Conservation (phyloP, 2,329 filamentous ascomycete species). For the Xenosphaeropsis pyriputrescens region DNA sequence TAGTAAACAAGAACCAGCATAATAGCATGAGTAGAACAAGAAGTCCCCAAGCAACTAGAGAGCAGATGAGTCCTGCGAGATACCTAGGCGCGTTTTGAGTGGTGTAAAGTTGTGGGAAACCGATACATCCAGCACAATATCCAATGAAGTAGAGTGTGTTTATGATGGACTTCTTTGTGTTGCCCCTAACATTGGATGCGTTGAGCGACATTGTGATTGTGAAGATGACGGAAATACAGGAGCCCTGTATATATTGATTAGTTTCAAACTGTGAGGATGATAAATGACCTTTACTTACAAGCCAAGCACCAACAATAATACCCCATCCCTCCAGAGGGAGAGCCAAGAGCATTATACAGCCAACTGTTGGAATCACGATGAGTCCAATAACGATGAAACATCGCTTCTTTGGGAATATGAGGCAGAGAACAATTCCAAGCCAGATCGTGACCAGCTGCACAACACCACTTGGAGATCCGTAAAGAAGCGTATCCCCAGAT, state of each 20-base stretch:
- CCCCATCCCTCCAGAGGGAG: constrained; percentile 29
- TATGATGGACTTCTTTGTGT: constrained; percentile 55
- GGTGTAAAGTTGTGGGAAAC: constrained; percentile 50
- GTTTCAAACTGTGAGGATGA: constrained; percentile 26
- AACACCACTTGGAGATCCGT: constrained; percentile 27
- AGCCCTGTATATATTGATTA: constrained; percentile 35
- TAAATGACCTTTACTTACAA: constrained; percentile 36
- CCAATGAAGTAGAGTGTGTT: constrained; percentile 52
- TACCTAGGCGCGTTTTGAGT: constrained; percentile 44
- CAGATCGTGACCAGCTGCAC: constrained; percentile 46
- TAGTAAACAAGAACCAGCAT: too few relatives aligned
- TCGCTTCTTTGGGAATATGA: constrained; percentile 37
- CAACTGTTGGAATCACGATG: constrained; percentile 28
- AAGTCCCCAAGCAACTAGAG: too few relatives aligned
- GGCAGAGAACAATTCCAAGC: constrained; percentile 37
- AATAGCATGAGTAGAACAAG: too few relatives aligned
- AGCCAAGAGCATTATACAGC: constrained; percentile 36
- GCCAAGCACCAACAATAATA: constrained; percentile 31
- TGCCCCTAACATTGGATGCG: constrained; percentile 48
- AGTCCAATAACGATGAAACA: too few relatives aligned
- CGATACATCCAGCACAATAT: constrained; percentile 49
- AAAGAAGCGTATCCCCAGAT: constrained; percentile 23
- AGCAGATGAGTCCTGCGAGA: constrained; percentile 33
- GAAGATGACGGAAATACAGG: constrained; percentile 30
- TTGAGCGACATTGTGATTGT: constrained; percentile 48